Evolutionary conservation across 345 rosid genomes (phyloP).

Genomic region (Gossypium bickii): DNA sequence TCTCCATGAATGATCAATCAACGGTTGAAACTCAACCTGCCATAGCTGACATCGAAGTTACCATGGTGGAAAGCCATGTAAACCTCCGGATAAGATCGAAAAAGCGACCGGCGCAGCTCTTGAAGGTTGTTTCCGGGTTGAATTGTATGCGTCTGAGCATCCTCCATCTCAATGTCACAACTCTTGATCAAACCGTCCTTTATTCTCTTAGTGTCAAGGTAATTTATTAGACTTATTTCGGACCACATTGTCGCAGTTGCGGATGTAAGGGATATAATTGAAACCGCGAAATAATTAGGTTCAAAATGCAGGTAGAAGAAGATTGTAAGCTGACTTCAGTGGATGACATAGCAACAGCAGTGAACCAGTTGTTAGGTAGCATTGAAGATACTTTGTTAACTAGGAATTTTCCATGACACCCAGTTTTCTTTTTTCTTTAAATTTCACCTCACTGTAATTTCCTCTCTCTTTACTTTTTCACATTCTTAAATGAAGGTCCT

Average conservation of each 20-base stretch:
- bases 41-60: constrained; percentile 68
- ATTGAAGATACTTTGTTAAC: constrained; percentile 39
- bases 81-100: constrained; percentile 67
- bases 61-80: constrained; percentile 78
- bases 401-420: neutral
- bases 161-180: constrained; percentile 77
- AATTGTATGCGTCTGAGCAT: constrained; percentile 55
- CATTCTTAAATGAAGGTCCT: no score
- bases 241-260: no score
- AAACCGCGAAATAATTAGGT: no score
- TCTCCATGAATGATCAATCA: constrained; percentile 19
- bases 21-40: constrained; percentile 21
- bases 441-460: no score
- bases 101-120: constrained; percentile 63
- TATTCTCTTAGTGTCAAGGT: constrained; percentile 85
- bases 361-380: constrained; percentile 52
- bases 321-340: constrained; percentile 67
- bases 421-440: no score
- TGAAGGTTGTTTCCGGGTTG: constrained; percentile 60
- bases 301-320: constrained; percentile 72
- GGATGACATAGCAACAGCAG: constrained; percentile 75
- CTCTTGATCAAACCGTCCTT: constrained; percentile 54
- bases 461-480: no score
- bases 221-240: neutral
- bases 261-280: no score